Base-by-base conservation (phyloP, 441 rosid species). In the Melianthus villosus region DNA sequence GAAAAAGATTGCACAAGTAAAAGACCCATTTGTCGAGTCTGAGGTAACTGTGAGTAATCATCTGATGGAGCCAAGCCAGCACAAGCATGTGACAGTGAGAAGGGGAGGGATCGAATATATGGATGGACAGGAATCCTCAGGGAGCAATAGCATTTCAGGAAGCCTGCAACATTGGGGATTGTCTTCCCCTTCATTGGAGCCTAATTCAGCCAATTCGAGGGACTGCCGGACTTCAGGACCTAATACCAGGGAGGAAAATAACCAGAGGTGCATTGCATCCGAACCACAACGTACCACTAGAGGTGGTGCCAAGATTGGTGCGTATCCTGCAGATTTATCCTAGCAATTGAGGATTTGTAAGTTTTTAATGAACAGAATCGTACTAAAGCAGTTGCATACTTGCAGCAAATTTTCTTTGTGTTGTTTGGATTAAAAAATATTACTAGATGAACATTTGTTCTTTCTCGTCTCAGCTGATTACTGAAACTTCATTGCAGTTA, bases 21-120 rank as follows among this genome's bases (percentile, higher is more conserved):
- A 65, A 59, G 79, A 70, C 38, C 79, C 79, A 15, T 64, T 73
- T 48, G 68, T 75, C 32, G 84, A 75, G 64, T 72, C 89, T 10
- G 89, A 72, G 53, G 56, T 79, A 9, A 25, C 38, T 8, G 73
- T 35, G 0, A 54, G 11, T 3, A 75, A 77, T 51, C 85, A 87
- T 48, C 40, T 80, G n/a, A 65, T 62, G 64, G 91, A 82, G 43
- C 94, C 93, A 11, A 87, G 91, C 50, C 59, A 76, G 33, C 79
- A 73, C 53, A 76, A 65, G 54, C 77, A 80, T 37, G 86, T 80
- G 29, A 80, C 83, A 0, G 59, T 72, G 36, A 67, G 57, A 42
- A 68, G 83, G 29, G 82, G 75, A 1, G 43, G 54, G 38, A 26
- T 53, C n/a, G 63, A 41, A 10, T 79, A 72, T 25, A 68, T 66